A percentile compares a stretch with the other conserved stretches of the same genome.
phyloP scores from a whole-genome alignment of 306 rosid species.

The Lablab purpureus region DNA sequence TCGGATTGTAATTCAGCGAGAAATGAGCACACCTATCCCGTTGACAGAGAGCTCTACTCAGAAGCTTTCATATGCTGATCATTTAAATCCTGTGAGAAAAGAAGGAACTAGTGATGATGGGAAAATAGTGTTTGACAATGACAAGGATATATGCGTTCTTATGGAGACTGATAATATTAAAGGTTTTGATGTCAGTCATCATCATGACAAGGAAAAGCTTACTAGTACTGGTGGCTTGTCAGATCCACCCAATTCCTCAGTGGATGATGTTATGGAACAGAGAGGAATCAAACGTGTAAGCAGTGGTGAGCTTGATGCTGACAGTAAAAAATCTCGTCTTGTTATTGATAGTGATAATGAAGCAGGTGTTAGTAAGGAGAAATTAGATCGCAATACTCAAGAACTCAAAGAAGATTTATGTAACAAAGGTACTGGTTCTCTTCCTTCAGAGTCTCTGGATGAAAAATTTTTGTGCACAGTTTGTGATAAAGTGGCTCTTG shows the following conservation, averaged over 20 bases:
- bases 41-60: slow-evolving; percentile 48
- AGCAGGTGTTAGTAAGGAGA: slow-evolving; percentile 46
- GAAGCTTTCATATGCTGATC: slow-evolving; percentile 48
- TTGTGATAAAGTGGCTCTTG: slow-evolving; percentile 61
- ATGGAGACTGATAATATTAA: slow-evolving; percentile 44
- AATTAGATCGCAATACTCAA: slow-evolving; percentile 44
- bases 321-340: slow-evolving; percentile 64
- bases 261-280: slow-evolving; percentile 52
- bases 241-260: slow-evolving; percentile 48
- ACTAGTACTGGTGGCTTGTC: slow-evolving; percentile 46
- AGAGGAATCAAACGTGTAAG: slow-evolving; percentile 73
- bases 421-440: slow-evolving; percentile 46
- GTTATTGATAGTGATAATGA: slow-evolving; percentile 55
- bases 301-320: slow-evolving; percentile 57
- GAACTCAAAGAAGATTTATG: slow-evolving; percentile 50
- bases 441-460: slow-evolving; percentile 50
- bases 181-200: slow-evolving; percentile 52
- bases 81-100: slow-evolving; percentile 50
- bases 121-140: slow-evolving; percentile 44
- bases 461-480: slow-evolving; percentile 70
- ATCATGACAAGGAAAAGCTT: slow-evolving; percentile 53
- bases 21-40: slow-evolving; percentile 47
- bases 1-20: slow-evolving; percentile 56
- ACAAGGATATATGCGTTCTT: slow-evolving; percentile 48
- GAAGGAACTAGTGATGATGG: slow-evolving; percentile 51